Evolutionary conservation across 805 yeast genomes (phyloP).

Genomic region (Metschnikowia picachoensis): DNA sequence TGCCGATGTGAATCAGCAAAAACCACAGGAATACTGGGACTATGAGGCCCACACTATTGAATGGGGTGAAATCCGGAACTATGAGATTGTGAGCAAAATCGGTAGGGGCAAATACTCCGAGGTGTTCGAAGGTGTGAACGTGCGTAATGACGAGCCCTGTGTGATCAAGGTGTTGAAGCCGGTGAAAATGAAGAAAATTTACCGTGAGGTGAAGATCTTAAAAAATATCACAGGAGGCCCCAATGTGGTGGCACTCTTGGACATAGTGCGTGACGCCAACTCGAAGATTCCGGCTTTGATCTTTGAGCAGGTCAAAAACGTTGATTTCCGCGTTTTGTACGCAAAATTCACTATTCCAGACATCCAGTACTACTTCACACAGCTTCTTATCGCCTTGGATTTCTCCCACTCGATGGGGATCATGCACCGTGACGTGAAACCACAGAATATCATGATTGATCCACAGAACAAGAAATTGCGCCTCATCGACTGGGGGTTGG

Average conservation of each 20-base stretch:
- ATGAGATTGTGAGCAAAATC: conserved; percentile 77
- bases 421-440: conserved; percentile 94
- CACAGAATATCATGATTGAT: conserved; percentile 94
- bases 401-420: conserved; percentile 93
- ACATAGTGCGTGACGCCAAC: conserved; percentile 76
- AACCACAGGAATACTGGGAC: conserved; percentile 80
- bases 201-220: conserved; percentile 82
- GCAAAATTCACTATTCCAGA: conserved; percentile 73
- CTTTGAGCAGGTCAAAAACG: conserved; percentile 79
- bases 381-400: conserved; percentile 78
- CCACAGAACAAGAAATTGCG: conserved; percentile 66
- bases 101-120: conserved; percentile 97
- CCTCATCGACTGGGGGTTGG: conserved; percentile 93
- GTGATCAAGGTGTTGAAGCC: conserved; percentile 91
- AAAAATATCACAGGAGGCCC: conserved; percentile 85
- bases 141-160: conserved; percentile 56
- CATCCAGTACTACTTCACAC: conserved; percentile 77
- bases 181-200: conserved; percentile 86
- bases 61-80: conserved; percentile 45
- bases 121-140: conserved; percentile 80
- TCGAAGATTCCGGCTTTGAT: conserved; percentile 82
- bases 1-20: conserved; percentile 64
- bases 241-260: conserved; percentile 71
- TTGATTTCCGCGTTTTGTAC: conserved; percentile 77
- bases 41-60: conserved; percentile 56